These are phyloP conservation scores for Dendryphion nanum DNA, from an alignment of 2,329 filamentous ascomycete genomes.

Conservation along the genomic window DNA sequence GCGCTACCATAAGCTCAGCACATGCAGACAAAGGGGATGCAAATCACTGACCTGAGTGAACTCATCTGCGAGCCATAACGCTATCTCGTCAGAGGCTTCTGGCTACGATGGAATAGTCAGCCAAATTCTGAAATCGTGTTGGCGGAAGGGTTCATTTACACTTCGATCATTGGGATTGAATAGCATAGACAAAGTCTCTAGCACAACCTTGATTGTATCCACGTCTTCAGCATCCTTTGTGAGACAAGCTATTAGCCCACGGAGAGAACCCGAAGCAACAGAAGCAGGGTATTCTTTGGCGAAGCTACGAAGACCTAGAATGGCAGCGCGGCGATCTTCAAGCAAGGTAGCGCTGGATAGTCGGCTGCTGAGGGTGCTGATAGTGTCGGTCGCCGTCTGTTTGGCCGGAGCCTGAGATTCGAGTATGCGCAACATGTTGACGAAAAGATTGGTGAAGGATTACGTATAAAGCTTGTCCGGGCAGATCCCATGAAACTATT, in stretches of 20 bases:
- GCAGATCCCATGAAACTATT: no score
- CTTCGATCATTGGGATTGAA: slow-evolving; percentile 69
- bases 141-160: slow-evolving; percentile 41
- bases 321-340: slow-evolving; percentile 90
- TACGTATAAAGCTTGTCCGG: no score
- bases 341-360: slow-evolving; percentile 86
- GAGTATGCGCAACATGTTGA: slow-evolving; percentile 54
- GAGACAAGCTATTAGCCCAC: slow-evolving; percentile 81
- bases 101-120: slow-evolving; percentile 54
- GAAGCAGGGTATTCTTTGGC: slow-evolving; percentile 95
- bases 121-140: not conserved
- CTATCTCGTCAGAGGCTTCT: slow-evolving; percentile 94
- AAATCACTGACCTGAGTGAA: slow-evolving; percentile 73
- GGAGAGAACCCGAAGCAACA: slow-evolving; percentile 87
- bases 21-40: slow-evolving; percentile 15
- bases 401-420: slow-evolving; percentile 80
- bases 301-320: slow-evolving; percentile 90
- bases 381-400: slow-evolving; percentile 94
- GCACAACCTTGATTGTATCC: slow-evolving; percentile 90
- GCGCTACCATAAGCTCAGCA: slow-evolving; percentile 61
- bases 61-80: slow-evolving; percentile 93
- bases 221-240: slow-evolving; percentile 90
- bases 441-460: no score
- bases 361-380: slow-evolving; percentile 82
- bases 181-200: slow-evolving; percentile 93